Conservation (phyloP, 129 eudicot species). For the Tanacetum coccineum region DNA sequence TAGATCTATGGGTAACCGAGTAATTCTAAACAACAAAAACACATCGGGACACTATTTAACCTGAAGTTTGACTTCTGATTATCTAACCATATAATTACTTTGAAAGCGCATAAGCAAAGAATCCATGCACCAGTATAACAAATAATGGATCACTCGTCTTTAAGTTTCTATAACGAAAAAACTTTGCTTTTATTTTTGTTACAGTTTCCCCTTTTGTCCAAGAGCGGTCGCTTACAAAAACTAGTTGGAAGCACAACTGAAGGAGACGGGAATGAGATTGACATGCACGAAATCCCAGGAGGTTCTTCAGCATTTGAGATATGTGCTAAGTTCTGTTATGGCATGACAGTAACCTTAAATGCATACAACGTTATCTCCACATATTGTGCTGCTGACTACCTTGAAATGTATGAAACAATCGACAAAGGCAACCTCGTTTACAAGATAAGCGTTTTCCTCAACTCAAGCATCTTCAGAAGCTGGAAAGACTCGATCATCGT, state of each 20-base stretch:
- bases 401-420: constrained; percentile 76
- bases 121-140: not conserved
- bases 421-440: constrained; percentile 92
- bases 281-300: constrained; percentile 78
- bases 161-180: constrained; percentile 11
- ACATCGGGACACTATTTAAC: no score
- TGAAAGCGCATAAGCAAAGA: no score
- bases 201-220: constrained; percentile 95
- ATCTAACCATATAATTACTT: no score
- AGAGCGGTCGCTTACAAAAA: constrained; percentile 72
- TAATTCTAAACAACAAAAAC: no score
- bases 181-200: not conserved
- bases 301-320: constrained; percentile 78
- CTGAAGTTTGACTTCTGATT: no score
- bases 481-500: constrained; percentile 98
- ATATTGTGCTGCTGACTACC: constrained; percentile 93
- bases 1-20: not conserved
- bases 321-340: constrained; percentile 96
- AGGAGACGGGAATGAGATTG: constrained; percentile 28
- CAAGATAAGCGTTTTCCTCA: constrained; percentile 82
- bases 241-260: constrained; percentile 50
- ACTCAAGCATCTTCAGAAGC: constrained; percentile 75
- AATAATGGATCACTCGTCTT: not conserved
- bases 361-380: constrained; percentile 73
- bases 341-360: constrained; percentile 86